These are phyloP conservation scores for Luffa aegyptiaca DNA, from an alignment of 306 rosid species.

Conservation along the genomic window DNA sequence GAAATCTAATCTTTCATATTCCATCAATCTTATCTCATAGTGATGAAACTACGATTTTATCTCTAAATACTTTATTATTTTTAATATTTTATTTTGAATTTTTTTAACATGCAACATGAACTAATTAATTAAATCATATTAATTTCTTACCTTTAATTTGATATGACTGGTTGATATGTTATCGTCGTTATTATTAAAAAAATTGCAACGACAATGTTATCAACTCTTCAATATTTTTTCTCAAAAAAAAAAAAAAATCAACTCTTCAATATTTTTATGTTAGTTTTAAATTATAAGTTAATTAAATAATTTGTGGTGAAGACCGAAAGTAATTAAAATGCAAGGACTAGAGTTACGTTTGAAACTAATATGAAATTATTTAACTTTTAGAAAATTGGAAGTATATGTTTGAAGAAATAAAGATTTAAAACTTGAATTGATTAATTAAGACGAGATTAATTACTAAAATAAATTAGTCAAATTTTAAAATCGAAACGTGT, in stretches of 20 bases:
- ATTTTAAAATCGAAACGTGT: background rate
- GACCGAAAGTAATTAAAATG: background rate
- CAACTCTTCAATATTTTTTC: background rate
- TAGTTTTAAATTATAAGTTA: background rate
- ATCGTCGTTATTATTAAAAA: background rate
- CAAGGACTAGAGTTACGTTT: background rate
- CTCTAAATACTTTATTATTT: background rate
- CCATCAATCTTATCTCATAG: background rate
- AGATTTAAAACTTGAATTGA: background rate
- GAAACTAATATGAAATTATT: background rate
- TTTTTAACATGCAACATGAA: background rate
- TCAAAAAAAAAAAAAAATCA: too few relatives aligned
- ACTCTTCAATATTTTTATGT: background rate
- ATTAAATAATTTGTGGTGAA: background rate
- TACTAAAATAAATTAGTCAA: background rate
- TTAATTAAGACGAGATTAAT: background rate
- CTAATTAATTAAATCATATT: background rate
- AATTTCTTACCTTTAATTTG: too few relatives aligned
- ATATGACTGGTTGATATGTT: too few relatives aligned
- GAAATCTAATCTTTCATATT: background rate
- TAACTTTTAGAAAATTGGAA: background rate
- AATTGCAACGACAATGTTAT: too few relatives aligned
- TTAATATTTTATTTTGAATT: background rate
- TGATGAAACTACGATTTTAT: background rate
- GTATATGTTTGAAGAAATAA: too few relatives aligned